phyloP scores from a whole-genome alignment of 768 basidiomycete species.

The Tubosaeta sp. region DNA sequence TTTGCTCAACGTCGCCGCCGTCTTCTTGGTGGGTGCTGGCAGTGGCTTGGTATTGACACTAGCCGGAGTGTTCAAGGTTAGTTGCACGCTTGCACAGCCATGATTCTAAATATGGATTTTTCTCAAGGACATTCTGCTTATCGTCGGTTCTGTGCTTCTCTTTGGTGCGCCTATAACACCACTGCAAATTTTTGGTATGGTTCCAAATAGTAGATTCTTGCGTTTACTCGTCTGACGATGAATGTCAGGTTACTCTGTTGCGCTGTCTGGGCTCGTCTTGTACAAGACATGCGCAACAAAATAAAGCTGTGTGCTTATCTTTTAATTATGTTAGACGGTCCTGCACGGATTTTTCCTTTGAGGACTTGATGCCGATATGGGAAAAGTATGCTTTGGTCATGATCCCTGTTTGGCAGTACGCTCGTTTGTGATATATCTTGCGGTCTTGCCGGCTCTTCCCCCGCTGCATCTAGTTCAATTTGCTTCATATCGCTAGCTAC shows the following conservation, averaged over 20 bases:
- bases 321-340: not conserved
- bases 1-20: slow-evolving; percentile 86
- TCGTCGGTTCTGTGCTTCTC: slow-evolving; percentile 83
- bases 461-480: too few relatives aligned
- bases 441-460: too few relatives aligned
- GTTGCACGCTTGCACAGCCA: slow-evolving; percentile 8
- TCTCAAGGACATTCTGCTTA: slow-evolving; percentile 80
- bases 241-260: slow-evolving; percentile 75
- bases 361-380: not conserved
- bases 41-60: slow-evolving; percentile 88
- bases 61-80: slow-evolving; percentile 89
- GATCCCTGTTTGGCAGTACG: not conserved
- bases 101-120: slow-evolving; percentile 26
- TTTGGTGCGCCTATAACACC: slow-evolving; percentile 79
- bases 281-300: slow-evolving; percentile 77
- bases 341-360: not conserved
- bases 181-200: slow-evolving; percentile 76
- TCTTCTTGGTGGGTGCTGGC: slow-evolving; percentile 87
- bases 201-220: not conserved
- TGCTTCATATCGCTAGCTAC: slow-evolving; percentile 1
- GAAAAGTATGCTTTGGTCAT: not conserved
- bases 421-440: not conserved
- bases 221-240: not conserved
- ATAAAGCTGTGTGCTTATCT: slow-evolving; percentile 21
- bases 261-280: slow-evolving; percentile 76